Percentiles rank a stretch among this genome's conserved stretches.
phyloP scores from a whole-genome alignment of 83 land plant species.

The Isoetes engelmannii region DNA sequence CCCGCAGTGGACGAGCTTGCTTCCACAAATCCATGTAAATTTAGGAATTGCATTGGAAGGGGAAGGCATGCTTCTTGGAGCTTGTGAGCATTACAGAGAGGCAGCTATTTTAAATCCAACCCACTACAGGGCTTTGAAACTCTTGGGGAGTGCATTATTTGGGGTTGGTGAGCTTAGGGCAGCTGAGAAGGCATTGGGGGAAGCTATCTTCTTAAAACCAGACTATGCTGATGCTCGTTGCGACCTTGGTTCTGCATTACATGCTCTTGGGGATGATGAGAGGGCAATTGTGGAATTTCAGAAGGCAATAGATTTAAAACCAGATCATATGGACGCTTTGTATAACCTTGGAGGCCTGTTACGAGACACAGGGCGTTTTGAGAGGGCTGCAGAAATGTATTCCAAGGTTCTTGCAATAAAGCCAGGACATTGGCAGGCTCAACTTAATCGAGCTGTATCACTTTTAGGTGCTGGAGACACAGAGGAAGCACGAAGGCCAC shows the following conservation, averaged over 20 bases:
- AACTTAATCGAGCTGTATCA: constrained; percentile 83
- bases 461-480: constrained; percentile 83
- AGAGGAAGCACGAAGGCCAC: constrained; percentile 78
- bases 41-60: constrained; percentile 78
- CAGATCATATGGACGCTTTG: constrained; percentile 87
- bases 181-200: constrained; percentile 83
- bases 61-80: constrained; percentile 80
- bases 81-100: constrained; percentile 95
- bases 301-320: constrained; percentile 86
- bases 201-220: constrained; percentile 64
- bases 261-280: constrained; percentile 83
- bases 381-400: constrained; percentile 89
- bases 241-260: constrained; percentile 89
- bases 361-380: constrained; percentile 75
- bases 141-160: constrained; percentile 82
- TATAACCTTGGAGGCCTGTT: constrained; percentile 84
- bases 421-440: constrained; percentile 87
- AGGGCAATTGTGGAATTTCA: constrained; percentile 81
- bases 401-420: constrained; percentile 61
- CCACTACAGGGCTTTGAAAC: constrained; percentile 88
- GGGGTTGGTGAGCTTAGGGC: constrained; percentile 98
- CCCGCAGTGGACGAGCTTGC: constrained; percentile 54
- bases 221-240: constrained; percentile 98
- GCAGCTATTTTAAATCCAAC: constrained; percentile 84
- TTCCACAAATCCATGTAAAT: constrained; percentile 95